Evolutionary conservation across 257 asterid species (phyloP).

Genomic region (Nicotiana benthamiana): DNA sequence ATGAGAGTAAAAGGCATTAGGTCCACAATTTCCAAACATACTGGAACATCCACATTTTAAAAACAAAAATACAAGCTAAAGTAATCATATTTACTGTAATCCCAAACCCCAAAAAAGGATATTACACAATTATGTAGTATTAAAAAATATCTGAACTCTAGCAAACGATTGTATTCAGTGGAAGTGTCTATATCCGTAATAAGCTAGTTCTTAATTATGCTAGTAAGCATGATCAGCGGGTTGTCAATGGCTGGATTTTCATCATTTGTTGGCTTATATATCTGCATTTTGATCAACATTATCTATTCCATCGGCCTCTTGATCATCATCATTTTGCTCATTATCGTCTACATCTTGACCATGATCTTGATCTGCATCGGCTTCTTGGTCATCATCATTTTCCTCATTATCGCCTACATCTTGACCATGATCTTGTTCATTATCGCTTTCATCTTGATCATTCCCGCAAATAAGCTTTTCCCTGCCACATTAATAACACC

Average conservation of each 20-base stretch:
- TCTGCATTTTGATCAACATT: not conserved
- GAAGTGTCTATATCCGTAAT: not conserved
- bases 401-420: too few species aligned
- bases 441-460: too few species aligned
- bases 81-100: not conserved
- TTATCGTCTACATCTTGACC: too few species aligned
- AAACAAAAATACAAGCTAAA: not conserved
- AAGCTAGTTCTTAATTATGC: not conserved
- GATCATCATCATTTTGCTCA: too few species aligned
- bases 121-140: not conserved
- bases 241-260: not conserved
- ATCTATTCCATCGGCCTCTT: not conserved
- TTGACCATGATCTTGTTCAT: too few species aligned
- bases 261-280: not conserved
- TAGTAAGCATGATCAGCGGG: not conserved
- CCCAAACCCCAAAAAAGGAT: not conserved
- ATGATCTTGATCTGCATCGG: too few species aligned
- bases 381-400: not conserved
- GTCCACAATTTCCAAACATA: too few species aligned
- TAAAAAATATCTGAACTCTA: not conserved
- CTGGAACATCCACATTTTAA: not conserved
- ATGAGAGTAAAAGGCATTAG: not conserved
- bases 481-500: not conserved
- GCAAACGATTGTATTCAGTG: not conserved
- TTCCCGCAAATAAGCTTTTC: not conserved